A percentile compares a stretch with the other conserved stretches of the same genome.
Conservation (phyloP, 805 yeast species). For the Candida golubevii region DNA sequence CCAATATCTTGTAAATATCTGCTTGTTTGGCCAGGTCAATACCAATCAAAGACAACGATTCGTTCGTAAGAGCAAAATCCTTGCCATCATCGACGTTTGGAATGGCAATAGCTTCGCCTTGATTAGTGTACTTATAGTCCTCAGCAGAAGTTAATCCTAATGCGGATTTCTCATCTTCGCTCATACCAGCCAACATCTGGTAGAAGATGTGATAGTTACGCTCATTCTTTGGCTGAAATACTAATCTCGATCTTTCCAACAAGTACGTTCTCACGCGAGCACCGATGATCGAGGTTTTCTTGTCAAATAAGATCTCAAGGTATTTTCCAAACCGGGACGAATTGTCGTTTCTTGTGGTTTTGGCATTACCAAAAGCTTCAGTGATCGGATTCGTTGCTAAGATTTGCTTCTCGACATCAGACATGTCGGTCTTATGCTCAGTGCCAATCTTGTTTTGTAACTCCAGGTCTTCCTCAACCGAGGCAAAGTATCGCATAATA, state of each 20-base stretch:
- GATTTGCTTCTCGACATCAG: slow-evolving; percentile 88
- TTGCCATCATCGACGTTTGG: slow-evolving; percentile 75
- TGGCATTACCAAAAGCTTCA: slow-evolving; percentile 98
- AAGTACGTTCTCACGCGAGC: slow-evolving; percentile 91
- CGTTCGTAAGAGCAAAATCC: slow-evolving; percentile 72
- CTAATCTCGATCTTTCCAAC: slow-evolving; percentile 89
- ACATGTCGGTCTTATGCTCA: slow-evolving; percentile 58
- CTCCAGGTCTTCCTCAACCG: slow-evolving; percentile 61
- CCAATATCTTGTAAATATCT: slow-evolving; percentile 71
- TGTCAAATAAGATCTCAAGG: slow-evolving; percentile 82
- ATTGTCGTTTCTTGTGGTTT: slow-evolving; percentile 94
- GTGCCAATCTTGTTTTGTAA: slow-evolving; percentile 30
- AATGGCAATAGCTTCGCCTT: slow-evolving; percentile 75
- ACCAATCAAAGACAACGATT: slow-evolving; percentile 78
- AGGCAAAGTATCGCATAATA: slow-evolving; percentile 95
- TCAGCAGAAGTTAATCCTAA: slow-evolving; percentile 61
- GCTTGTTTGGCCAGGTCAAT: slow-evolving; percentile 54
- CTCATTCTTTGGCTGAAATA: slow-evolving; percentile 86
- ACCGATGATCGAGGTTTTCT: slow-evolving; percentile 76
- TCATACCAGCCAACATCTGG: slow-evolving; percentile 76
- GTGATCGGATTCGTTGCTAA: slow-evolving; percentile 95
- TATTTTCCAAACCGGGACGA: slow-evolving; percentile 98
- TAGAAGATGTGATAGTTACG: slow-evolving; percentile 94
- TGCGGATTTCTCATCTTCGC: slow-evolving; percentile 48
- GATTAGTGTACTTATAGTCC: slow-evolving; percentile 79